phyloP scores from a whole-genome alignment of 2,329 filamentous ascomycete species.

The Ophiosphaerella narmari region DNA sequence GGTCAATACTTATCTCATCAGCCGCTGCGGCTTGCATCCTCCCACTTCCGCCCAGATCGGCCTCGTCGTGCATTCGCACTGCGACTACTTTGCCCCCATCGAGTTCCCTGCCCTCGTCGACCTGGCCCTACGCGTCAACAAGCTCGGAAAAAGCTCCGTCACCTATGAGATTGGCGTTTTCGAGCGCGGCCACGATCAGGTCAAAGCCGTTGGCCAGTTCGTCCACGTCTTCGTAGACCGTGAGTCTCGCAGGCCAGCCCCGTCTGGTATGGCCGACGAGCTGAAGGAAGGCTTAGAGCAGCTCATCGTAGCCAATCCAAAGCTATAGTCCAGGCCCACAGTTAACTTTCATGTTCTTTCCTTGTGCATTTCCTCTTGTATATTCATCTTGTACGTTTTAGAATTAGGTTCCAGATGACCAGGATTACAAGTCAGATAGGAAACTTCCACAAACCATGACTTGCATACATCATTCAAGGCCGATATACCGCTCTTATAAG shows the following conservation, averaged over 20 bases:
- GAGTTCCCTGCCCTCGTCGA: slow-evolving; percentile 83
- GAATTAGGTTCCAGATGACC: too few species aligned
- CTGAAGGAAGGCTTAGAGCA: slow-evolving; percentile 55
- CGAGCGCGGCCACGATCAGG: slow-evolving; percentile 70
- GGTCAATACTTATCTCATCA: slow-evolving; percentile 85
- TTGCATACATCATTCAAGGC: too few species aligned
- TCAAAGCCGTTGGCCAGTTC: slow-evolving; percentile 84
- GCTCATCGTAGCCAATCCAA: slow-evolving; percentile 27
- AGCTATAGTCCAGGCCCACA: slow-evolving; percentile 22
- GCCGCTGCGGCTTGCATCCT: slow-evolving; percentile 74
- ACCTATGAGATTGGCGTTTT: slow-evolving; percentile 91
- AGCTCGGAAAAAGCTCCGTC: slow-evolving; percentile 83
- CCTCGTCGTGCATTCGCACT: slow-evolving; percentile 83
- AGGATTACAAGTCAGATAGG: too few species aligned
- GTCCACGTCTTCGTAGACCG: slow-evolving; percentile 88
- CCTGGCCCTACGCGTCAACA: slow-evolving; percentile 79
- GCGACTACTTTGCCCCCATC: slow-evolving; percentile 81
- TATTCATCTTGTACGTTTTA: too few species aligned
- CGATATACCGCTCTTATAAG: too few species aligned
- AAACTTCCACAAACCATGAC: too few species aligned
- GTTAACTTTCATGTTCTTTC: too few species aligned
- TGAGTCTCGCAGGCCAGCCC: slow-evolving; percentile 68
- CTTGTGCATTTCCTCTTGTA: too few species aligned
- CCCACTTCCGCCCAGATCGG: slow-evolving; percentile 73
- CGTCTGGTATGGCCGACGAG: slow-evolving; percentile 64